Percentiles rank a stretch among this genome's conserved stretches.
These are phyloP conservation scores for Zygoascus bituminiphila DNA, from an alignment of 805 yeast genomes.

Conservation along the genomic window DNA sequence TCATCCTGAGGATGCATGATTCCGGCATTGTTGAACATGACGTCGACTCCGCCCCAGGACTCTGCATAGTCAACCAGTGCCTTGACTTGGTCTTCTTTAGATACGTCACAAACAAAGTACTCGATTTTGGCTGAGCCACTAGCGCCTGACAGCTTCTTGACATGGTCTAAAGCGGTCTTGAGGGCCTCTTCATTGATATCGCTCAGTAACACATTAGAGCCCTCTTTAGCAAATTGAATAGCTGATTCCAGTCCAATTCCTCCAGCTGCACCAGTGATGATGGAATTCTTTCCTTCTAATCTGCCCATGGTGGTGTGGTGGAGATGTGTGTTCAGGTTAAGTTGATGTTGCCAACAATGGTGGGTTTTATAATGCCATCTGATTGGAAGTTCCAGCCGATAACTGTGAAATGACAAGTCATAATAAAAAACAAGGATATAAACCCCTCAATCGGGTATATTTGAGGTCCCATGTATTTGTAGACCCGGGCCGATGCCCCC, in stretches of 20 bases:
- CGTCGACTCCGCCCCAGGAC: slow-evolving; percentile 69
- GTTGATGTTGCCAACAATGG: too few relatives aligned
- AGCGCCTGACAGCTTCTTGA: slow-evolving; percentile 62
- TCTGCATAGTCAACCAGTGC: slow-evolving; percentile 44
- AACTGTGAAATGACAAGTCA: too few relatives aligned
- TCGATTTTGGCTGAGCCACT: slow-evolving; percentile 52
- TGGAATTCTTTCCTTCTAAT: slow-evolving; percentile 40
- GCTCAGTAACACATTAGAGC: slow-evolving; percentile 82
- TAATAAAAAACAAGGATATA: too few relatives aligned
- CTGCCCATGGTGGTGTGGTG: slow-evolving; percentile 20
- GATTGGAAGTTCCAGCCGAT: too few relatives aligned
- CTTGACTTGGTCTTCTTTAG: slow-evolving; percentile 28
- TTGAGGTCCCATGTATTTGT: too few relatives aligned
- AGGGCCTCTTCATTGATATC: slow-evolving; percentile 44
- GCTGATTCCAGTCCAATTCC: slow-evolving; percentile 42
- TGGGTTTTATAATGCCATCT: too few relatives aligned
- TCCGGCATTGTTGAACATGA: slow-evolving; percentile 87
- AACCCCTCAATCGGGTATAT: too few relatives aligned
- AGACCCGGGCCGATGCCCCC: too few relatives aligned
- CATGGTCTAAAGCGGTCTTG: slow-evolving; percentile 57
- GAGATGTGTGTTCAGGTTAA: neutral
- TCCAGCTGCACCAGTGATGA: slow-evolving; percentile 36
- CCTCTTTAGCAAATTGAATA: slow-evolving; percentile 69
- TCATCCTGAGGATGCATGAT: slow-evolving; percentile 35
- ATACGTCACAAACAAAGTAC: slow-evolving; percentile 24